A percentile compares a stretch with the other conserved stretches of the same genome.
Evolutionary conservation across 768 basidiomycete species (phyloP).

Genomic region (Lactarius indigo): DNA sequence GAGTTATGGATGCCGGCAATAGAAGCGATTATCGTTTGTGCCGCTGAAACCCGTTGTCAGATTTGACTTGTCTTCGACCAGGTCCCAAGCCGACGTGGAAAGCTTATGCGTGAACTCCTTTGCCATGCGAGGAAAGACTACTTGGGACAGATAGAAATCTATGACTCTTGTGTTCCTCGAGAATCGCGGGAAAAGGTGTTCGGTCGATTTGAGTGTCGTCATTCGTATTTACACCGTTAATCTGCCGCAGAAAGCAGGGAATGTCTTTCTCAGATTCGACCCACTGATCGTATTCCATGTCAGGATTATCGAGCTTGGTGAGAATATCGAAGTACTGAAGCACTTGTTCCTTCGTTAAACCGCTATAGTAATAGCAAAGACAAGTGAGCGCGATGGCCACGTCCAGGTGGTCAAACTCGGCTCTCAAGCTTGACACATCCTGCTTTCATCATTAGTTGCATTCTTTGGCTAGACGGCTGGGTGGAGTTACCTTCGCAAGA

Average conservation of each 20-base stretch:
- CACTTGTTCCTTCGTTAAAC: constrained; percentile 40
- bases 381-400: constrained; percentile 44
- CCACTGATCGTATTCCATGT: constrained; percentile 42
- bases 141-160: constrained; percentile 43
- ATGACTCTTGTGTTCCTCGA: constrained; percentile 36
- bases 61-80: constrained; percentile 38
- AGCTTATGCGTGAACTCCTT: constrained; percentile 47
- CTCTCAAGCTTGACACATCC: constrained; percentile 42
- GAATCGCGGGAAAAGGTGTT: constrained; percentile 35
- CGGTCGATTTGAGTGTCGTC: constrained; percentile 34
- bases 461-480: background rate
- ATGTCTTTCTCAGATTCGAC: constrained; percentile 28
- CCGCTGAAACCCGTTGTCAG: constrained; percentile 51
- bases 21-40: constrained; percentile 45
- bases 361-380: constrained; percentile 47
- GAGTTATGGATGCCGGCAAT: constrained; percentile 35
- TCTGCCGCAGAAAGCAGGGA: constrained; percentile 31
- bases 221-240: constrained; percentile 41
- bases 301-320: constrained; percentile 40
- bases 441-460: constrained; percentile 20
- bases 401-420: constrained; percentile 54
- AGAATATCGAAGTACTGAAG: constrained; percentile 37
- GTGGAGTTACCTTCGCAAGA: constrained; percentile 35
- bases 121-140: constrained; percentile 49
- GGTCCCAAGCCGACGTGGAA: constrained; percentile 50